Conservation (phyloP, 805 yeast genomes). For the Blastobotrys muscicola region DNA sequence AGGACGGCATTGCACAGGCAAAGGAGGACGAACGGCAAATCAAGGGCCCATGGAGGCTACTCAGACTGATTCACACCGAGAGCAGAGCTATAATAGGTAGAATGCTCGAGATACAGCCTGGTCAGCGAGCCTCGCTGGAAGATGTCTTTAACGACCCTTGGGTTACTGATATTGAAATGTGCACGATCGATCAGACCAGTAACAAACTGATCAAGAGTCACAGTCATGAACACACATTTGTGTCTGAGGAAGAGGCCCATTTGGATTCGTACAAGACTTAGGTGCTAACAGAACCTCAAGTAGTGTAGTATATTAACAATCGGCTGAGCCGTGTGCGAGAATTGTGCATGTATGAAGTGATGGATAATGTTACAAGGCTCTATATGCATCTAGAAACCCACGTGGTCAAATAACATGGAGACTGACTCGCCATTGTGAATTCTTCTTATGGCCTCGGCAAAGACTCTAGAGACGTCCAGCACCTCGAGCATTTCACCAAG, state of each 20-base stretch:
- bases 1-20: slow-evolving; percentile 17
- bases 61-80: slow-evolving; percentile 60
- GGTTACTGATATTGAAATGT: slow-evolving; percentile 45
- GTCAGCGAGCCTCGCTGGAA: slow-evolving; percentile 47
- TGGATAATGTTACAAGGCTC: too few species aligned
- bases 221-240: slow-evolving; percentile 29
- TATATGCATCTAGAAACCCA: slow-evolving; percentile 2
- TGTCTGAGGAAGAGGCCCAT: slow-evolving; percentile 29
- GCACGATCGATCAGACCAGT: slow-evolving; percentile 28
- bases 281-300: background rate
- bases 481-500: slow-evolving; percentile 63
- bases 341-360: too few species aligned
- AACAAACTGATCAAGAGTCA: slow-evolving; percentile 19
- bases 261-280: slow-evolving; percentile 24
- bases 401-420: slow-evolving; percentile 80
- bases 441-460: slow-evolving; percentile 92
- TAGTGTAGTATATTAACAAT: background rate
- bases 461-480: slow-evolving; percentile 76
- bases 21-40: slow-evolving; percentile 18
- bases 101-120: slow-evolving; percentile 58
- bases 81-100: slow-evolving; percentile 50
- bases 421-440: slow-evolving; percentile 97
- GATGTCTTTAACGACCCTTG: slow-evolving; percentile 52
- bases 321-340: background rate
- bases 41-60: slow-evolving; percentile 63